phyloP scores from a whole-genome alignment of 345 rosid species.

The Crucihimalaya himalaica region DNA sequence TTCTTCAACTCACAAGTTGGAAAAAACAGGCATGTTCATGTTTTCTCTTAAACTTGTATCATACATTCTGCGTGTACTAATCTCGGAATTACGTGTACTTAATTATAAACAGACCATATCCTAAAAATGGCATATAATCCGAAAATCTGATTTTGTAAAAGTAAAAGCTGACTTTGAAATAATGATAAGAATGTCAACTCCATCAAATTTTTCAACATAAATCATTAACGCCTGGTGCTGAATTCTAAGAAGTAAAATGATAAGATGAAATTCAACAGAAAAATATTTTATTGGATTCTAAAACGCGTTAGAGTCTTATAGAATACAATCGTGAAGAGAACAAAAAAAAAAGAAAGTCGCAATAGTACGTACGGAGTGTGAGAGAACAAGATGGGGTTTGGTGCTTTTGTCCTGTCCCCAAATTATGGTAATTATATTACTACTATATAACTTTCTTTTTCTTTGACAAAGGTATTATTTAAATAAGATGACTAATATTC shows the following conservation, averaged over 20 bases:
- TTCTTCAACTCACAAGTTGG: neutral
- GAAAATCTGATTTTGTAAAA: slow-evolving; percentile 4
- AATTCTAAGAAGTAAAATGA: slow-evolving; percentile 12
- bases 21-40: neutral
- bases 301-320: slow-evolving; percentile 38
- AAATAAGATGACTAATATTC: slow-evolving; percentile 6
- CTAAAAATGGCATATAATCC: slow-evolving; percentile 9
- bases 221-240: slow-evolving; percentile 3
- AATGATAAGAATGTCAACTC: slow-evolving; percentile 27
- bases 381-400: slow-evolving; percentile 24
- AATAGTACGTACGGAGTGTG: slow-evolving; percentile 15
- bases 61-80: neutral
- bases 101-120: neutral
- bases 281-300: neutral
- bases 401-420: slow-evolving; percentile 25
- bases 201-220: neutral
- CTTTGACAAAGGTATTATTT: neutral
- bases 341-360: neutral
- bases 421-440: slow-evolving; percentile 1
- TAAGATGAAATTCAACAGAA: slow-evolving; percentile 13
- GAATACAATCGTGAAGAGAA: neutral
- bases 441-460: neutral
- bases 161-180: slow-evolving; percentile 31
- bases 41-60: neutral
- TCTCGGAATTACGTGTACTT: neutral